Evolutionary conservation across 805 yeast genomes (phyloP), one percentile per base, ranked within the genome.

Genomic region (Yarrowia sp.): DNA sequence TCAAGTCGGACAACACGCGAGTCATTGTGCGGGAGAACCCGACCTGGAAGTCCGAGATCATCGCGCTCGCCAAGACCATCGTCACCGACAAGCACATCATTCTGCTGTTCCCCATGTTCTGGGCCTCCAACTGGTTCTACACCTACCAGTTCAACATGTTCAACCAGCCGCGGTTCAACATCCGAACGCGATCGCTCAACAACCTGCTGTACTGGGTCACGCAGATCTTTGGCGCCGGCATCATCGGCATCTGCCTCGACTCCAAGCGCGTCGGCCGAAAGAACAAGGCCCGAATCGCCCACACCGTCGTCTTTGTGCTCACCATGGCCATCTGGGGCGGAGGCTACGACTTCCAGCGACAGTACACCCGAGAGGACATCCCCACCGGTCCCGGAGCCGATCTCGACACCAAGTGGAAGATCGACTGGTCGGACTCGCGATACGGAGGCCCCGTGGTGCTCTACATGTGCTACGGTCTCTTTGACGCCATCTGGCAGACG

Each of bases 81-180:
- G 69, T 67, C 61, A 65, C 64, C 22, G 80, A 79, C 66, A 81
- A 81, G 51, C 75, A 72, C 69, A 79, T 84, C 58, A 68, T 78
- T 51, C 70, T 80, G 24, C 67, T 83, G 70, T 80, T 84, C 77
- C 55, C 88, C 88, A 78, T 82, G 81, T 84, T 84, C 70, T 80
- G 81, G 66, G 78, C 85, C 27, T 81, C 87, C 35, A 84, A 84
- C 75, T 84, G 84, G 84, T 84, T 83, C 74, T 83, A 83, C 76
- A 81, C 87, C 47, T 84, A 84, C 71, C 86, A 84, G 72, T 83
- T 81, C 68, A 82, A 83, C 70, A 83, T 80, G 63, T 76, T 79
- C 71, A 84, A 84, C 69, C 81, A 80, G 39, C 81, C 80, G 19
- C 74, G 80, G 53, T 84, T 84, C 73, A 82, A 80, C 67, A 71